A percentile compares a stretch with the other conserved stretches of the same genome.
Conservation (phyloP, 108 stramenopile genomes). For the Halocafeteria seosinensis region DNA sequence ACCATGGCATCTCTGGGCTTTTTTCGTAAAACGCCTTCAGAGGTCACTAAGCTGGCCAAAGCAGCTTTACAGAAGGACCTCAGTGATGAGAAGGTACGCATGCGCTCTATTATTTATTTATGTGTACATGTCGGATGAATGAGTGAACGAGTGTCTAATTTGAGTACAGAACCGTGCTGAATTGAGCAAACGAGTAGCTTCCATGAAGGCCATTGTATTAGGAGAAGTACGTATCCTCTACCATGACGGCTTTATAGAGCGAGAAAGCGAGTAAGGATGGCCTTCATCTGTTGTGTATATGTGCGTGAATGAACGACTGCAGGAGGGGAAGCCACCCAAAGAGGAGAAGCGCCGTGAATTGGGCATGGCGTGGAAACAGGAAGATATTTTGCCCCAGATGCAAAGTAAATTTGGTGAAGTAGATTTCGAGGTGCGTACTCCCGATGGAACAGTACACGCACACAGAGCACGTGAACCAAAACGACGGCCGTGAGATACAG, state of each 20-base stretch:
- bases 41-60: background rate
- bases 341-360: background rate
- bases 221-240: background rate
- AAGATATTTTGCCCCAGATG: background rate
- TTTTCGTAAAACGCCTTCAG: background rate
- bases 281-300: too few relatives aligned
- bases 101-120: too few relatives aligned
- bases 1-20: background rate
- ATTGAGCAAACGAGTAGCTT: background rate
- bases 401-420: background rate
- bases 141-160: too few relatives aligned
- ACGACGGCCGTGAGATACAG: too few relatives aligned
- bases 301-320: too few relatives aligned
- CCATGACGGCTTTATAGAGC: too few relatives aligned
- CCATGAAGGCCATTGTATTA: background rate
- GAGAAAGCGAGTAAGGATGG: too few relatives aligned
- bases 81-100: too few relatives aligned
- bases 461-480: background rate
- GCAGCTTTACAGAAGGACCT: background rate
- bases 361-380: background rate
- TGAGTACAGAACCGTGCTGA: background rate
- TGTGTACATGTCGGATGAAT: too few relatives aligned
- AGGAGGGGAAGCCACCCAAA: background rate
- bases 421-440: conserved; percentile 29
- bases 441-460: too few relatives aligned